Conservation (phyloP, 1,284 basidiomycete genomes). For the Naganishia albida region DNA sequence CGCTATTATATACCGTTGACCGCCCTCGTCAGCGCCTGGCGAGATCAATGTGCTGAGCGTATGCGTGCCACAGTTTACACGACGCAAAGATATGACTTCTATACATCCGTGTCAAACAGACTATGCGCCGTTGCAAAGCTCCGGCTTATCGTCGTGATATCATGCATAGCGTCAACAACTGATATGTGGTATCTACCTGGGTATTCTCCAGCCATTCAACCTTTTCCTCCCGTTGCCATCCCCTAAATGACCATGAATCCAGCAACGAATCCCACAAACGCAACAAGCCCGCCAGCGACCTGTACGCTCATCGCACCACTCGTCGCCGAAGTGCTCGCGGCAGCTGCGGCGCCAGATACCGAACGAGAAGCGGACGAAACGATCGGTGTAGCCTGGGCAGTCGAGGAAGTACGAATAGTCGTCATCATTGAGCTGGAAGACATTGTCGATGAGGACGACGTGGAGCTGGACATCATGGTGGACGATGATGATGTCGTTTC, state of each 20-base stretch:
- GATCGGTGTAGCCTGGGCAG: constrained; percentile 31
- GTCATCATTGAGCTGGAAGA: constrained; percentile 23
- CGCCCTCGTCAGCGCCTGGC: too few species aligned
- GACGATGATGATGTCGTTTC: constrained; percentile 8
- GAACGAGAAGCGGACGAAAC: constrained; percentile 28
- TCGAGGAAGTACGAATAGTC: constrained; percentile 31
- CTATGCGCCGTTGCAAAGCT: too few species aligned
- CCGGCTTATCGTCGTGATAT: constrained; percentile 8
- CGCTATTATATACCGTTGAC: too few species aligned
- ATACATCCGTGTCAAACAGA: too few species aligned
- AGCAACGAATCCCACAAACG: constrained; percentile 40
- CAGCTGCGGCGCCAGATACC: constrained; percentile 33
- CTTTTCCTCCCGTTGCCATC: background rate
- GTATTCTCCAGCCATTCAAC: background rate
- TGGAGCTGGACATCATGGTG: background rate
- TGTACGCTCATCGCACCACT: constrained; percentile 34
- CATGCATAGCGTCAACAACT: constrained; percentile 7
- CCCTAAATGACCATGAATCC: constrained; percentile 22
- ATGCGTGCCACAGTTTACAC: too few species aligned
- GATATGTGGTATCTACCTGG: background rate
- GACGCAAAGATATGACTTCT: too few species aligned
- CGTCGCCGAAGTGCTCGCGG: constrained; percentile 28
- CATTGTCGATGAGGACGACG: background rate
- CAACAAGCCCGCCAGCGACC: constrained; percentile 30
- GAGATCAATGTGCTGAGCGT: too few species aligned